phyloP scores from a whole-genome alignment of 2,329 filamentous ascomycete species.

The Stemphylium beticola region DNA sequence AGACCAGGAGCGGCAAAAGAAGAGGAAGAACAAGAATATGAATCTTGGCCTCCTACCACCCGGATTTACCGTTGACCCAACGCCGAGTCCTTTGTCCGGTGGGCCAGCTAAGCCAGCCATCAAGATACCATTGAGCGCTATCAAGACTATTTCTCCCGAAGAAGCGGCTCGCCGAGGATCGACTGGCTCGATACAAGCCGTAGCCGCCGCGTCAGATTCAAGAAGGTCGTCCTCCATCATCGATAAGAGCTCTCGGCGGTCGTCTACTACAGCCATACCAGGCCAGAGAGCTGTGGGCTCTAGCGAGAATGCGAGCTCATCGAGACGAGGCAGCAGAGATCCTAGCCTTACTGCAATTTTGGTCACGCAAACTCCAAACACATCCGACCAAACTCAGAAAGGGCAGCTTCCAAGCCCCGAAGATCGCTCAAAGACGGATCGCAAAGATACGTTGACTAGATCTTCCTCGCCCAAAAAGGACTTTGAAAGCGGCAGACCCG shows the following conservation, averaged over 20 bases:
- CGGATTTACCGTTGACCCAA: constrained; percentile 34
- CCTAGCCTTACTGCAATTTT: constrained; percentile 49
- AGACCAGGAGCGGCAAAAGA: constrained; percentile 65
- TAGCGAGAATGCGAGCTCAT: constrained; percentile 43
- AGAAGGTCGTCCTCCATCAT: constrained; percentile 38
- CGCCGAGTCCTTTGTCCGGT: constrained; percentile 44
- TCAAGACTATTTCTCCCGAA: constrained; percentile 18
- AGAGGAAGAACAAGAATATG: constrained; percentile 43
- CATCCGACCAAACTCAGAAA: constrained; percentile 30
- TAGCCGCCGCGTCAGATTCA: constrained; percentile 25
- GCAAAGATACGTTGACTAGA: constrained; percentile 40
- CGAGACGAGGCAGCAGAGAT: constrained; percentile 47
- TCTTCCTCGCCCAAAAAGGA: constrained; percentile 38
- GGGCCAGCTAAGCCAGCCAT: constrained; percentile 20
- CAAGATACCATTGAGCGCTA: constrained; percentile 16
- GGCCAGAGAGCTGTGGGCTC: constrained; percentile 27
- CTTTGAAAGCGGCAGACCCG: constrained; percentile 34
- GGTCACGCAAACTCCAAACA: constrained; percentile 46
- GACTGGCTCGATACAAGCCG: constrained; percentile 31
- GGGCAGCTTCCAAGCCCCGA: constrained; percentile 20
- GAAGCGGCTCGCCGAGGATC: constrained; percentile 37
- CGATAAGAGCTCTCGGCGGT: constrained; percentile 39
- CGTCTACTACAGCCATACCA: constrained; percentile 34
- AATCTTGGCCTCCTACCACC: constrained; percentile 31
- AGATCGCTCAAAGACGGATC: constrained; percentile 28